Evolutionary conservation across 768 basidiomycete genomes (phyloP), one percentile per base, ranked within the genome.

Genomic region (Mycena filopes): DNA sequence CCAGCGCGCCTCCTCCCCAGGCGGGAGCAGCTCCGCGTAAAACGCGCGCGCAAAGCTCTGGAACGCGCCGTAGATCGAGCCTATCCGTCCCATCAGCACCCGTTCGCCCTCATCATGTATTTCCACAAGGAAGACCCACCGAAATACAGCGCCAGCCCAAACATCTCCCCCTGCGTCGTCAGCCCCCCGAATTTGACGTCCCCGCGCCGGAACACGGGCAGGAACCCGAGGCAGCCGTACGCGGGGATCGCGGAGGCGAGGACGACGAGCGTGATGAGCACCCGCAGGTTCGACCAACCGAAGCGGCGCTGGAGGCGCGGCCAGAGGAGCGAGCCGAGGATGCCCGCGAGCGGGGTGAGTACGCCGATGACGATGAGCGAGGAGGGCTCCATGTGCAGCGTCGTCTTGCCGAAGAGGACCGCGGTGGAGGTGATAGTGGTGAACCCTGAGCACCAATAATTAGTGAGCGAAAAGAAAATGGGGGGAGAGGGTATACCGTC

Each of bases 391-490:
- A 99, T 94, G 71, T 89, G 83, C 20, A 98, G 84, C 1, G 90
- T 83, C 1, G 96, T 97, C 75, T 97, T 98, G 1, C 89, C 96
- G 72, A 97, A 98, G 0, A 99, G 85, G 58, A 98, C 86, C 0
- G 97, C 94, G 0, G 94, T 95, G 0, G 93, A 93, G 0, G 95
- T 95, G 48, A 98, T 91, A 0, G 96, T 98, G 3, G 96, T 94
- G 77, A 96, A 96, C 2, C 91, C 94, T 94, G 55, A 26, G 55
- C 28, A 20, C n/a, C 26, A 55, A 15, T 29, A 25, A 18, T 55
- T 7, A 25, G 12, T 28, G 21, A 63, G 2, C 10, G 9, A 33
- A 20, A 61, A 2, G 11, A 4, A 6, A 43, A 33, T 41, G 20
- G 26, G 28, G 25, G 16, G 38, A 12, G 31, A 76, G n/a, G n/a